These are phyloP conservation scores for Schizopora paradoxa DNA, from an alignment of 1,284 basidiomycete genomes.

Conservation along the genomic window DNA sequence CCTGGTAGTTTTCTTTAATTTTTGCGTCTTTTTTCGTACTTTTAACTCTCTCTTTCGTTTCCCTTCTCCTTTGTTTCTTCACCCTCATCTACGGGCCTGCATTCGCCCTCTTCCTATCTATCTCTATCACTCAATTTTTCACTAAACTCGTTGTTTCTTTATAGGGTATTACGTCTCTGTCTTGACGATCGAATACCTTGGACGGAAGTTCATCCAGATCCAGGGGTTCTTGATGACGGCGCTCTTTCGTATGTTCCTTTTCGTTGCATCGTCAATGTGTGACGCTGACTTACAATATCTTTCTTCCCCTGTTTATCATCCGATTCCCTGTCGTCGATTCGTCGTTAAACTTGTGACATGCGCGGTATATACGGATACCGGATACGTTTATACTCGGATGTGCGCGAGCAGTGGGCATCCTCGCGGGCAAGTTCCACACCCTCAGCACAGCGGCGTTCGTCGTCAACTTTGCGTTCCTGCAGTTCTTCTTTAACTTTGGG, in stretches of 20 bases:
- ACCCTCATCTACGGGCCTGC: no score
- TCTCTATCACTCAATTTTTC: no score
- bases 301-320: not conserved
- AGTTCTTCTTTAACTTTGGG: constrained; percentile 81
- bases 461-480: constrained; percentile 63
- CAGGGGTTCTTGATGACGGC: constrained; percentile 73
- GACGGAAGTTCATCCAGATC: constrained; percentile 71
- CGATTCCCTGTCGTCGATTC: no score
- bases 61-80: no score
- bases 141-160: constrained; percentile 26
- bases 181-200: constrained; percentile 65
- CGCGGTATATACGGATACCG: no score
- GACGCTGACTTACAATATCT: constrained; percentile 2
- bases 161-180: constrained; percentile 66
- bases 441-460: constrained; percentile 61
- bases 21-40: no score
- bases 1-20: no score
- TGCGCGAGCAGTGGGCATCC: constrained; percentile 59
- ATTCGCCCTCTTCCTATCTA: no score
- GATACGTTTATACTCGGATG: no score
- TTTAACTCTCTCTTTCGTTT: no score
- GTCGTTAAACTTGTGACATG: no score
- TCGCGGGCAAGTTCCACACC: constrained; percentile 61
- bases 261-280: not conserved
- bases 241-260: constrained; percentile 51